These are phyloP conservation scores for Alternaria brassicae DNA, from an alignment of 2,329 filamentous ascomycete genomes.

Conservation along the genomic window DNA sequence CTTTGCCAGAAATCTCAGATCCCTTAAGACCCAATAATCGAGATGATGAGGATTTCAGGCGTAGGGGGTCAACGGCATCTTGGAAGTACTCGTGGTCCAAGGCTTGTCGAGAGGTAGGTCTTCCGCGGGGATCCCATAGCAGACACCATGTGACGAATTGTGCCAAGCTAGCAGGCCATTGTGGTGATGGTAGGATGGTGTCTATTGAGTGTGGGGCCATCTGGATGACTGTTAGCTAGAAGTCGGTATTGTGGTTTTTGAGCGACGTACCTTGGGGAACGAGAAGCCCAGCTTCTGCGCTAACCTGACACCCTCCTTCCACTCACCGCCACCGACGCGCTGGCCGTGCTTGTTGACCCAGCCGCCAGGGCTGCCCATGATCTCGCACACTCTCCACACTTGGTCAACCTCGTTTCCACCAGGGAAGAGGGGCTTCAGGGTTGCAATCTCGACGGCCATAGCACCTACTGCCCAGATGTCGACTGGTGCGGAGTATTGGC, in stretches of 20 bases:
- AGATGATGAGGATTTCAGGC: conserved; percentile 89
- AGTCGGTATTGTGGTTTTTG: neutral
- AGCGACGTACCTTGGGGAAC: conserved; percentile 74
- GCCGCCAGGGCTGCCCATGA: conserved; percentile 98
- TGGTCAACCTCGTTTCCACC: conserved; percentile 98
- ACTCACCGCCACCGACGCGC: conserved; percentile 92
- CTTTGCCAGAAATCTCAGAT: conserved; percentile 74
- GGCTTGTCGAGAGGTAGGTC: conserved; percentile 93
- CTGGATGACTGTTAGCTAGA: conserved; percentile 61
- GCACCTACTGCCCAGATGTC: conserved; percentile 99
- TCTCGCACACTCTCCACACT: conserved; percentile 98
- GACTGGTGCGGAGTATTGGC: conserved; percentile 95
- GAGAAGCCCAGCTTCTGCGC: conserved; percentile 98
- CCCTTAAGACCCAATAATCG: conserved; percentile 87
- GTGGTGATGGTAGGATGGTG: conserved; percentile 85
- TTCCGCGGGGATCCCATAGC: conserved; percentile 95
- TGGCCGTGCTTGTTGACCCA: conserved; percentile 94
- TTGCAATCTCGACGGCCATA: conserved; percentile 98
- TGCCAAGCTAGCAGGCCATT: conserved; percentile 87
- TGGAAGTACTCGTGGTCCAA: conserved; percentile 92
- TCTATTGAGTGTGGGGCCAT: conserved; percentile 99
- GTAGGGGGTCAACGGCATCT: conserved; percentile 88
- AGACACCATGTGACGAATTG: conserved; percentile 98
- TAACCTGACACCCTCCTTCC: conserved; percentile 91
- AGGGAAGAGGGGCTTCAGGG: conserved; percentile 93